Percentiles rank a stretch among this genome's conserved stretches.
Evolutionary conservation across 1,284 basidiomycete species (phyloP).

Genomic region (Sanghuangporus baumii): DNA sequence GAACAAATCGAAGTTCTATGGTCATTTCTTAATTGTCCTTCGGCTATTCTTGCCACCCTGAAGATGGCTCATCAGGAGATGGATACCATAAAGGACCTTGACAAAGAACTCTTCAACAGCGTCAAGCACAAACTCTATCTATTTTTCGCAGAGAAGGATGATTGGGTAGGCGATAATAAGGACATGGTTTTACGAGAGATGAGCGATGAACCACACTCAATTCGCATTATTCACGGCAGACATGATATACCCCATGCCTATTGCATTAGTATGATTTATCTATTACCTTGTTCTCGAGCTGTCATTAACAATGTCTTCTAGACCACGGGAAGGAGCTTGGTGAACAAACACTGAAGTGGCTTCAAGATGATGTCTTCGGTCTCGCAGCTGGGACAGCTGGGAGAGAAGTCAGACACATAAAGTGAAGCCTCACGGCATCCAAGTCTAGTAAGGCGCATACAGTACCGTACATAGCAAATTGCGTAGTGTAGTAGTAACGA

Average conservation of each 20-base stretch:
- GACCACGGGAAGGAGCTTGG: conserved; percentile 48
- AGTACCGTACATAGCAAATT: neutral
- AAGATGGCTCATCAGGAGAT: conserved; percentile 62
- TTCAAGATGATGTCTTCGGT: conserved; percentile 25
- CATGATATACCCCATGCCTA: conserved; percentile 55
- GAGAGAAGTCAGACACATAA: neutral
- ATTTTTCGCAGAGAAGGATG: conserved; percentile 50
- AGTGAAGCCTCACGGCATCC: neutral
- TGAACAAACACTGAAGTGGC: conserved; percentile 43
- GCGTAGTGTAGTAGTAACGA: no score
- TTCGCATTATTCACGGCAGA: conserved; percentile 38
- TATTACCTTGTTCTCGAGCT: neutral
- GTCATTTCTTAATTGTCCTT: conserved; percentile 41
- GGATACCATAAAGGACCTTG: conserved; percentile 44
- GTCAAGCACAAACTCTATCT: conserved; percentile 39
- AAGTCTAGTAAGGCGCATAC: neutral
- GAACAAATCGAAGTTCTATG: conserved; percentile 42
- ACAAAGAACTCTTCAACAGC: conserved; percentile 35
- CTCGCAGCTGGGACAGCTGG: neutral
- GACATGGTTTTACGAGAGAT: conserved; percentile 35
- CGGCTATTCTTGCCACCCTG: conserved; percentile 41
- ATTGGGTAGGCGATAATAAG: conserved; percentile 53
- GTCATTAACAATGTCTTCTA: conserved; percentile 21
- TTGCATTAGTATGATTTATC: conserved; percentile 46
- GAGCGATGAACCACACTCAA: conserved; percentile 27